These are phyloP conservation scores for Claviceps sp. DNA, from an alignment of 2,329 filamentous ascomycete species.

Conservation along the genomic window DNA sequence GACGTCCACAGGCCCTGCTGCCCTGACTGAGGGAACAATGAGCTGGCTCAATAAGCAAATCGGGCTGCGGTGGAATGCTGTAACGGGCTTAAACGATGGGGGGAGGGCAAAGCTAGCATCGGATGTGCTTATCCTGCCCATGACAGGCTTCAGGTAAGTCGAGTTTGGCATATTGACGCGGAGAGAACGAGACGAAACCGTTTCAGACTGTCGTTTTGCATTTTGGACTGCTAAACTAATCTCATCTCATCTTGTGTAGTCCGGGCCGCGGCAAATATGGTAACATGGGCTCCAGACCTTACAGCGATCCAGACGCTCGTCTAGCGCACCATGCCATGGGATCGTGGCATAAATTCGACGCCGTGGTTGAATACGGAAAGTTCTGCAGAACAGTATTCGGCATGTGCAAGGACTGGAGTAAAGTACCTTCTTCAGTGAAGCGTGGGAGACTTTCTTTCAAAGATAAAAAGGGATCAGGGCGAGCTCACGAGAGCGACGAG, in stretches of 20 bases:
- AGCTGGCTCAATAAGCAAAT: constrained; percentile 10
- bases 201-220: too few relatives aligned
- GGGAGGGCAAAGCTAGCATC: constrained; percentile 11
- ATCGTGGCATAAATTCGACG: constrained; percentile 11
- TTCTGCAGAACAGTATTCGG: constrained; percentile 13
- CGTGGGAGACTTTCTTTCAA: not conserved
- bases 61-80: constrained; percentile 12
- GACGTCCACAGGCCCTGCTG: constrained; percentile 13
- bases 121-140: constrained; percentile 12
- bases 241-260: constrained; percentile 1
- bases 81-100: constrained; percentile 11
- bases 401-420: constrained; percentile 11
- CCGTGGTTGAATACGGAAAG: constrained; percentile 12
- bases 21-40: constrained; percentile 11
- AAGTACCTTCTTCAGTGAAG: constrained; percentile 5
- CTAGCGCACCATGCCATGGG: constrained; percentile 12
- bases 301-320: constrained; percentile 10
- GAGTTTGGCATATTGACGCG: not conserved
- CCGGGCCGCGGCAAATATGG: constrained; percentile 12
- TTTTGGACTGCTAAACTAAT: not conserved
- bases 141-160: constrained; percentile 13
- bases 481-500: too few relatives aligned
- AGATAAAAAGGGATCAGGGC: not conserved
- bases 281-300: constrained; percentile 13
- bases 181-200: too few relatives aligned